phyloP scores from a whole-genome alignment of 2,329 filamentous ascomycete species.

The Fusarium goolgardi region DNA sequence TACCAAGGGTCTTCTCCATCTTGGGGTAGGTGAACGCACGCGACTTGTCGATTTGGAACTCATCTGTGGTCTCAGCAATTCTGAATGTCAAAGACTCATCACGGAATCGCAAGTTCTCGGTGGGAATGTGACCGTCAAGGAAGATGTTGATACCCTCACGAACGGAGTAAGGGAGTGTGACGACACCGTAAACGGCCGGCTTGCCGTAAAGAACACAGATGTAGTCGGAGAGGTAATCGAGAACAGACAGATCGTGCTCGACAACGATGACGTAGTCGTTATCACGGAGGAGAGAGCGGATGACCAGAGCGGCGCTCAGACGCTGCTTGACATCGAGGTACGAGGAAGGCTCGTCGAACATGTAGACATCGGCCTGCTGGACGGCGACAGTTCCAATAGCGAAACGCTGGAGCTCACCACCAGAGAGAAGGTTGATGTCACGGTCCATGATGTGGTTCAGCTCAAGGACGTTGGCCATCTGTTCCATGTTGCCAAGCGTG shows the following conservation, averaged over 20 bases:
- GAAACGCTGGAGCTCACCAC: conserved; percentile 98
- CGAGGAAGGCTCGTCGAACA: conserved; percentile 99
- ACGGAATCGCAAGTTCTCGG: conserved; percentile 97
- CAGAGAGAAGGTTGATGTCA: conserved; percentile 89
- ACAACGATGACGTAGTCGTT: conserved; percentile 98
- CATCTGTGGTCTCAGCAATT: conserved; percentile 88
- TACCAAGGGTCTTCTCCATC: conserved; percentile 93
- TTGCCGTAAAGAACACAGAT: conserved; percentile 97
- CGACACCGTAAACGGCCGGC: conserved; percentile 96
- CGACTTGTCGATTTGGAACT: conserved; percentile 84
- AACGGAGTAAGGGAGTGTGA: conserved; percentile 93
- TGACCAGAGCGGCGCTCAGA: conserved; percentile 90
- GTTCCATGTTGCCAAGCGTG: conserved; percentile 81
- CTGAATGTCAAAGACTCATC: conserved; percentile 97
- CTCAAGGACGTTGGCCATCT: conserved; percentile 87
- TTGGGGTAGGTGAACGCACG: conserved; percentile 87
- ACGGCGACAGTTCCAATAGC: conserved; percentile 96
- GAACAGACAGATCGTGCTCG: conserved; percentile 97
- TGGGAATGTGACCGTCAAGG: conserved; percentile 96
- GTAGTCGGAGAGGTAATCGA: conserved; percentile 98
- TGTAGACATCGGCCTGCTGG: conserved; percentile 97
- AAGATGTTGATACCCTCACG: conserved; percentile 99
- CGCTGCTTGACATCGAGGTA: conserved; percentile 99
- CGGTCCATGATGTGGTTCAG: conserved; percentile 90
- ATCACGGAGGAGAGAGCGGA: conserved; percentile 87